Evolutionary conservation across 1,139 yeast genomes (phyloP).

Genomic region (Yamadazyma membranifaciens): DNA sequence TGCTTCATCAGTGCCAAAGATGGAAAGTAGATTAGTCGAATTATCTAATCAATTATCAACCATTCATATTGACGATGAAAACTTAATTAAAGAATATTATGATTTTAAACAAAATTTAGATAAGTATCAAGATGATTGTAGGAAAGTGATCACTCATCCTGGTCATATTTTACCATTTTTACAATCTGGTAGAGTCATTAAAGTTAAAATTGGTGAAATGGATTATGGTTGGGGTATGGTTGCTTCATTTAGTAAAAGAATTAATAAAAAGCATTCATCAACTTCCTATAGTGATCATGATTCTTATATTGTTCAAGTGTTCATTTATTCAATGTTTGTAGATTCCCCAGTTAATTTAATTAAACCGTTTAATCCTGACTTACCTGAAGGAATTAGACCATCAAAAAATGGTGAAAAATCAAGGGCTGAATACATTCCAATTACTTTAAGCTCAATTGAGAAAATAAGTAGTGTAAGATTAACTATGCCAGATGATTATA

Average conservation of each 20-base stretch:
- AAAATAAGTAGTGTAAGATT: conserved; percentile 78
- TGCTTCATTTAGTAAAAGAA: conserved; percentile 70
- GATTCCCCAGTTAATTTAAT: conserved; percentile 74
- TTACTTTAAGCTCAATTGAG: conserved; percentile 74
- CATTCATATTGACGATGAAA: conserved; percentile 70
- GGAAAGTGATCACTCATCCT: conserved; percentile 89
- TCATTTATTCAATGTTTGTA: conserved; percentile 74
- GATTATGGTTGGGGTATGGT: conserved; percentile 98
- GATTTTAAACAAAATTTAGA: conserved; percentile 73
- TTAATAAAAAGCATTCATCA: conserved; percentile 53
- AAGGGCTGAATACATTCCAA: conserved; percentile 77
- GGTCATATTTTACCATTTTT: conserved; percentile 78
- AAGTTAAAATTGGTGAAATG: conserved; percentile 53
- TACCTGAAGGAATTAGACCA: conserved; percentile 90
- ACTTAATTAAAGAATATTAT: conserved; percentile 73
- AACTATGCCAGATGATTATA: conserved; percentile 77
- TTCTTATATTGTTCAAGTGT: conserved; percentile 81
- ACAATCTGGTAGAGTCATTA: conserved; percentile 84
- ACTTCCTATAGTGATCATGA: conserved; percentile 73
- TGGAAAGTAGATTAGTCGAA: conserved; percentile 63
- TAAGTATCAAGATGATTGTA: conserved; percentile 70
- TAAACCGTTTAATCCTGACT: conserved; percentile 67
- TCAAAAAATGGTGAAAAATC: conserved; percentile 69
- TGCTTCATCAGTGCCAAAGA: conserved; percentile 80
- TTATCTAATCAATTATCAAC: conserved; percentile 48